A percentile compares a stretch with the other conserved stretches of the same genome.
These are phyloP conservation scores for Stereocaulon alpinum DNA, from an alignment of 495 filamentous ascomycete species.

Conservation along the genomic window DNA sequence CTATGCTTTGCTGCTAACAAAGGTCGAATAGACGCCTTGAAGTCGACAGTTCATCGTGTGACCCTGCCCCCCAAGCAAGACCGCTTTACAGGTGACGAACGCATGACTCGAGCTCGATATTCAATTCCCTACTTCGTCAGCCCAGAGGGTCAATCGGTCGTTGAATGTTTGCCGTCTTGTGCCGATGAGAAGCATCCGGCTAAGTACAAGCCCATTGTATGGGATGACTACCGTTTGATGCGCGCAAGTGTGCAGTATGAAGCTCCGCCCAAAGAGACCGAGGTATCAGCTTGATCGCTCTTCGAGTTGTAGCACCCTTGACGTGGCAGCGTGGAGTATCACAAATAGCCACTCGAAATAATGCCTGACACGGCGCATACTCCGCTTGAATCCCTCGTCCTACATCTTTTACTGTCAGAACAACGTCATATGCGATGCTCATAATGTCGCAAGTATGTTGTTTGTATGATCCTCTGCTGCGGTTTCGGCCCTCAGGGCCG, in stretches of 20 bases:
- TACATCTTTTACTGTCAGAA: too few species aligned
- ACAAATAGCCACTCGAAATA: too few species aligned
- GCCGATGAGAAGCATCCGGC: slow-evolving; percentile 42
- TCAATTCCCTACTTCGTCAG: slow-evolving; percentile 53
- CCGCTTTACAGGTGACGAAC: slow-evolving; percentile 31
- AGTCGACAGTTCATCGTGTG: slow-evolving; percentile 50
- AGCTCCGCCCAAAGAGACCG: not conserved
- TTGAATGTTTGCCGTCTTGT: slow-evolving; percentile 42
- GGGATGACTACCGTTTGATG: slow-evolving; percentile 34
- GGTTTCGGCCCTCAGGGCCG: too few species aligned
- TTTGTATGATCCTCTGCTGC: too few species aligned
- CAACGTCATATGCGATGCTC: too few species aligned
- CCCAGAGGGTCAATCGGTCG: slow-evolving; percentile 29
- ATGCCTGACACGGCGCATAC: too few species aligned
- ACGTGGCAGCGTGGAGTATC: too few species aligned
- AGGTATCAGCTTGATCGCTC: slow-evolving; percentile 4
- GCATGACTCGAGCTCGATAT: slow-evolving; percentile 35
- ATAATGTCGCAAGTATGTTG: too few species aligned
- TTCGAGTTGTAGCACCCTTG: not conserved
- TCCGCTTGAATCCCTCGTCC: too few species aligned
- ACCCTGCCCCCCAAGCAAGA: slow-evolving; percentile 24
- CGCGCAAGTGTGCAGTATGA: slow-evolving; percentile 22
- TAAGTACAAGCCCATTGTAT: slow-evolving; percentile 47
- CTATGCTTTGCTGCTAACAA: not conserved
- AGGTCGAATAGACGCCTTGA: slow-evolving; percentile 25